Conservation (phyloP, 306 rosid genomes). For the Prunus mume region DNA sequence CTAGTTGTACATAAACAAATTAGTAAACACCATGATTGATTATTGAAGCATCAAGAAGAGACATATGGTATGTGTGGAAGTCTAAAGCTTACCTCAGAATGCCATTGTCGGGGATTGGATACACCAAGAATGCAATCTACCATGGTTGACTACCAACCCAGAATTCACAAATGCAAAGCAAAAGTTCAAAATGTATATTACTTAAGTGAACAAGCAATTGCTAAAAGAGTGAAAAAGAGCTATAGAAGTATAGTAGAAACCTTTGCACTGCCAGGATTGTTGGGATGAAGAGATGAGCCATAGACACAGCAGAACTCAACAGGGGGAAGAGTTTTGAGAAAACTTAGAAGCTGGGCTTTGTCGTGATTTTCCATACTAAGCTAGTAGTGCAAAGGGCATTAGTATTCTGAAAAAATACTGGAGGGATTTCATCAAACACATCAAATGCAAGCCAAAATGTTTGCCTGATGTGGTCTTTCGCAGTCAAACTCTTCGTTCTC, state of each 20-base stretch:
- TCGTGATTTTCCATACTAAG: slow-evolving; percentile 21
- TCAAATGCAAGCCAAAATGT: slow-evolving; percentile 6
- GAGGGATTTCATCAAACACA: slow-evolving; percentile 26
- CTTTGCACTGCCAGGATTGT: slow-evolving; percentile 36
- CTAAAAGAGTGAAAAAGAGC: neutral
- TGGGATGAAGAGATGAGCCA: slow-evolving; percentile 53
- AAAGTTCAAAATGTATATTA: neutral
- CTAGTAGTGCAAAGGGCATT: neutral
- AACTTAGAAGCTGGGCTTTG: slow-evolving; percentile 27
- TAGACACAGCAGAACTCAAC: slow-evolving; percentile 54
- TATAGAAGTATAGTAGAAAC: neutral
- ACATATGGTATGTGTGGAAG: neutral
- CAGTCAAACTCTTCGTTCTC: neutral
- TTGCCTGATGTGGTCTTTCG: neutral
- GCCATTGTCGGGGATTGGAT: slow-evolving; percentile 73
- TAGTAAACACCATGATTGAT: neutral
- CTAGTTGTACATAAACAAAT: slow-evolving; percentile 36
- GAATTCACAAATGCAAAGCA: slow-evolving; percentile 9
- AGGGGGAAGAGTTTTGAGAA: slow-evolving; percentile 44
- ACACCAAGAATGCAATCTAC: slow-evolving; percentile 56
- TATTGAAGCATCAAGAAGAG: slow-evolving; percentile 8
- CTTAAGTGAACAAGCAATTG: neutral
- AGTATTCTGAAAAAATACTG: neutral
- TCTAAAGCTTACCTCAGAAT: slow-evolving; percentile 59
- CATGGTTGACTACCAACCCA: slow-evolving; percentile 32